Conservation (phyloP, 1,284 basidiomycete species). For the Fomitopsis schrenkii region DNA sequence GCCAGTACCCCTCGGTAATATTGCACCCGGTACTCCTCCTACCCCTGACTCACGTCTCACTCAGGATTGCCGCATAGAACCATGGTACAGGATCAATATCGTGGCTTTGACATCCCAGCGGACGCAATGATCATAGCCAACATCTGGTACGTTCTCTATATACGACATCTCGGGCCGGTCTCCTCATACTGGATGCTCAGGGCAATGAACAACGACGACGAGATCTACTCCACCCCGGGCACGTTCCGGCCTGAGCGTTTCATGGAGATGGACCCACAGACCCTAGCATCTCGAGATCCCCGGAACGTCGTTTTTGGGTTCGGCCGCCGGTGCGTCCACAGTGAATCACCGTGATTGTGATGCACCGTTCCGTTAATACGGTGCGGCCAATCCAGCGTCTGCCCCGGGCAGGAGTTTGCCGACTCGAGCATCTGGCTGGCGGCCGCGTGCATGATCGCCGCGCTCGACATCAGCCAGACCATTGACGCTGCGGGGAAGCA, state of each 20-base stretch:
- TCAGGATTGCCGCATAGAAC: conserved; percentile 44
- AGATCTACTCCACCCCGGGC: conserved; percentile 22
- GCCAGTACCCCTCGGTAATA: conserved; percentile 22
- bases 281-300: conserved; percentile 20
- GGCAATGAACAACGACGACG: conserved; percentile 27
- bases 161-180: background rate
- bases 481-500: conserved; percentile 5
- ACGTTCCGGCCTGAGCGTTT: conserved; percentile 30
- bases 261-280: conserved; percentile 18
- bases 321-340: conserved; percentile 32
- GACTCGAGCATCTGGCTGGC: conserved; percentile 22
- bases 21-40: background rate
- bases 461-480: conserved; percentile 11
- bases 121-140: conserved; percentile 45
- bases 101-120: conserved; percentile 42
- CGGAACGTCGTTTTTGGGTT: conserved; percentile 29
- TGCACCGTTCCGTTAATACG: background rate
- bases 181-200: conserved; percentile 10
- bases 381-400: conserved; percentile 10
- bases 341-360: background rate
- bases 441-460: conserved; percentile 15
- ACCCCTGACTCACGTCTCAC: background rate
- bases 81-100: conserved; percentile 46
- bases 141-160: conserved; percentile 32
- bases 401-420: conserved; percentile 25